These are phyloP conservation scores for Umbelopsis sp. DNA, from an alignment of 192 early-diverging fungal genomes.

Conservation along the genomic window DNA sequence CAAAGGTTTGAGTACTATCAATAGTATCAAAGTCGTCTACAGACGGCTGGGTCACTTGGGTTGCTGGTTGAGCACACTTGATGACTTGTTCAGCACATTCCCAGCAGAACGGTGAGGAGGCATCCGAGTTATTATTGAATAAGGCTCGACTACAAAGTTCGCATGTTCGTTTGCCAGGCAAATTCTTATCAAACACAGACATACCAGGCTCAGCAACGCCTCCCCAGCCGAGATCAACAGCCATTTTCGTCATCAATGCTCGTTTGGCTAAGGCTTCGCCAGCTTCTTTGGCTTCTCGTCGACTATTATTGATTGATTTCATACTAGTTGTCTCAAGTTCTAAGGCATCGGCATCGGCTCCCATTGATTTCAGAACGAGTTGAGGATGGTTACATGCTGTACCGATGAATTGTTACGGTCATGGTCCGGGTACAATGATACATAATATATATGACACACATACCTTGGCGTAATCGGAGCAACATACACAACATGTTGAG, in stretches of 20 bases:
- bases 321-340: constrained; percentile 23
- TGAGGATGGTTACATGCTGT: constrained; percentile 42
- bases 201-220: constrained; percentile 15
- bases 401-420: not conserved
- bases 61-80: not conserved
- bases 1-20: constrained; percentile 26
- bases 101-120: constrained; percentile 20
- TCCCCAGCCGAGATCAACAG: constrained; percentile 30
- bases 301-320: constrained; percentile 10
- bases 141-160: constrained; percentile 21
- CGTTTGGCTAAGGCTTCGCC: constrained; percentile 10
- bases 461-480: constrained; percentile 45
- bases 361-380: constrained; percentile 40
- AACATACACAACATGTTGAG: constrained; percentile 44
- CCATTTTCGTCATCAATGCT: constrained; percentile 28
- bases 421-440: not conserved
- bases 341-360: constrained; percentile 31
- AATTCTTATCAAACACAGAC: constrained; percentile 21
- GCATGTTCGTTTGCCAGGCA: constrained; percentile 23
- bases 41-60: not conserved
- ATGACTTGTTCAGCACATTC: constrained; percentile 22
- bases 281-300: constrained; percentile 5
- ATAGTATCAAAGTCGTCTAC: constrained; percentile 14
- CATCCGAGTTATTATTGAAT: not conserved
- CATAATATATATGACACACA: not conserved